Conservation (phyloP, 1,139 yeast genomes). For the Saccharomyces hybrid region DNA sequence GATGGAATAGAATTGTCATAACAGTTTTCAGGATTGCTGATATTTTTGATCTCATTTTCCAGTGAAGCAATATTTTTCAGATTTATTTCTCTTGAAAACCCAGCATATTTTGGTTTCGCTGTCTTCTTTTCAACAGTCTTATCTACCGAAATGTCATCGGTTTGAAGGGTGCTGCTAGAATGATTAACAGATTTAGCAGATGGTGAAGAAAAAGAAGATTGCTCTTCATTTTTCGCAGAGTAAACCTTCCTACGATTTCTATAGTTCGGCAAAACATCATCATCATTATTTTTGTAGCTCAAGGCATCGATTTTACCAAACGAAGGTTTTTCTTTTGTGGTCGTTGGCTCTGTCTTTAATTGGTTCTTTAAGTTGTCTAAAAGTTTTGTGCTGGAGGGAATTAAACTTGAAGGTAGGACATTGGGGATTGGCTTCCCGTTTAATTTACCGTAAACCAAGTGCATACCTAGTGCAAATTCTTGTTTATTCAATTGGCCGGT, state of each 20-base stretch:
- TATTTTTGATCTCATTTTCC: conserved; percentile 47
- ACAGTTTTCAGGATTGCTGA: conserved; percentile 26
- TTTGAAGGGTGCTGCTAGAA: conserved; percentile 1
- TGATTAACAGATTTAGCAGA: conserved; percentile 10
- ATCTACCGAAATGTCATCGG: background rate
- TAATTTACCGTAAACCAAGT: conserved; percentile 63
- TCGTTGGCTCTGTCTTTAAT: conserved; percentile 37
- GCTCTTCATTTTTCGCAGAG: conserved; percentile 3
- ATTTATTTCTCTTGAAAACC: conserved; percentile 23
- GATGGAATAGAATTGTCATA: conserved; percentile 29
- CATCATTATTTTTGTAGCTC: conserved; percentile 35
- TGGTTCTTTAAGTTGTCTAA: conserved; percentile 49
- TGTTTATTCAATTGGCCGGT: conserved; percentile 68
- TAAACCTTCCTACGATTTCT: conserved; percentile 29
- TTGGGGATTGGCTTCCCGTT: conserved; percentile 70
- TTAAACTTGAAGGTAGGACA: conserved; percentile 60
- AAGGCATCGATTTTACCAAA: conserved; percentile 25
- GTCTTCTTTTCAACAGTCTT: background rate
- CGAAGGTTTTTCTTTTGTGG: conserved; percentile 9
- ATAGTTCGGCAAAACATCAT: conserved; percentile 34
- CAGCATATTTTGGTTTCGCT: conserved; percentile 15
- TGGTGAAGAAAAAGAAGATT: background rate
- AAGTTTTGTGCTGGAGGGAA: conserved; percentile 73
- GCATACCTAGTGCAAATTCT: conserved; percentile 80
- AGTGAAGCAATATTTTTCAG: conserved; percentile 52